Base-by-base conservation (phyloP, 2,329 filamentous ascomycete species). In the Acrocalymma vagum region DNA sequence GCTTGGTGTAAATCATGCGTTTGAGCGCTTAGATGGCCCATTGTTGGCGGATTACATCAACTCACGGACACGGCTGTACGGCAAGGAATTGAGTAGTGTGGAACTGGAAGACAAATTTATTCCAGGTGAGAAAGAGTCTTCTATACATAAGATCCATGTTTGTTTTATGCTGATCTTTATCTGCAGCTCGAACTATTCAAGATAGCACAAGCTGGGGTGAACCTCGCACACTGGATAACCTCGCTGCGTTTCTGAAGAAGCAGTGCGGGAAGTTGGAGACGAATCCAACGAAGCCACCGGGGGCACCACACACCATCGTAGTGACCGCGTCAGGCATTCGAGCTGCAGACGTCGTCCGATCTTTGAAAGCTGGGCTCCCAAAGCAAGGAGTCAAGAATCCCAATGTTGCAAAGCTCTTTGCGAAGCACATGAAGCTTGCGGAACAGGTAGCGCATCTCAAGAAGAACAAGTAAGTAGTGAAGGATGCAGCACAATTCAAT, bases 371-470 rank as follows among this genome's bases (percentile, higher is more conserved):
- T 8, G 65, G 63, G 5, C 49, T 69, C 9, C 62, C 66, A 5
- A 63, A 63, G 32, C 55, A 67, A 34, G 65, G 64, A 15, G 41
- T 67, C 36, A 90, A 94, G 67, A 84, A 90, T 7, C 84, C 81
- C 33, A 80, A 83, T 29, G 85, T 99, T 2, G 88, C 89, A 2
- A 99, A 99, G 70, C 77, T 99, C 65, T 99, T 99, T 70, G 93
- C 94, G 21, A 99, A 99, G 71, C 94, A 99, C 69, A 95, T 99
- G 76, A 99, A 99, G 73, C 72, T 99, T 9, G 83, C 89, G 37
- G 93, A 97, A 59, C 88, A 92, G 22, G 83, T 92, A 36, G 79
- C 86, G 44, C 88, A 88, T 63, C 82, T 95, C 27, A 80, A 87
- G 60, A 81, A 77, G 49, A 76, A 76, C 36, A 79, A 78, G 76